Percentiles rank a stretch among this genome's conserved stretches.
These are phyloP conservation scores for Vitis labrusca DNA, from an alignment of 164 flowering plant species.

Conservation along the genomic window DNA sequence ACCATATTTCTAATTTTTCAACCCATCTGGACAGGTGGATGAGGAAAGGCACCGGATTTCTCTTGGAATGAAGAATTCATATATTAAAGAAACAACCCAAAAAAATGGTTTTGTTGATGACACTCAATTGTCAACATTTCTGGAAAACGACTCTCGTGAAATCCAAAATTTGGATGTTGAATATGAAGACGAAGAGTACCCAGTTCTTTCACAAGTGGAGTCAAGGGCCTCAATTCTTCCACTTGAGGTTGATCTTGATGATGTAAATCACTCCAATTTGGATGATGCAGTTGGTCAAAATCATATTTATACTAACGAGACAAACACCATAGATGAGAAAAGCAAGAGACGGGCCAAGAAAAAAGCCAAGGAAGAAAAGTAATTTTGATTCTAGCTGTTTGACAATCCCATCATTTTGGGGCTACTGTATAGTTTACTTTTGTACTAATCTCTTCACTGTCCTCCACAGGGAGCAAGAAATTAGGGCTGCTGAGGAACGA, in stretches of 20 bases:
- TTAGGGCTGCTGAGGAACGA: conserved; percentile 83
- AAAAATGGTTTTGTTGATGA: conserved; percentile 21
- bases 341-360: conserved; percentile 48
- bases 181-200: conserved; percentile 22
- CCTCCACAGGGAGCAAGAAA: conserved; percentile 69
- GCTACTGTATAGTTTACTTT: neutral
- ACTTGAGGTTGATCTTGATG: conserved; percentile 85
- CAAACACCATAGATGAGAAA: conserved; percentile 34
- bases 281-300: conserved; percentile 21
- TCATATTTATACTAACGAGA: conserved; percentile 23
- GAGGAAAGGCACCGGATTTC: conserved; percentile 67
- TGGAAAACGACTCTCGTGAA: conserved; percentile 9
- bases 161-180: conserved; percentile 20
- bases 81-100: conserved; percentile 23
- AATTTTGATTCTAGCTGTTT: neutral
- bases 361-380: conserved; percentile 77
- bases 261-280: conserved; percentile 43
- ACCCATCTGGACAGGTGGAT: conserved; percentile 52
- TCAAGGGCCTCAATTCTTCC: conserved; percentile 81
- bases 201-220: conserved; percentile 46
- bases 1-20: neutral
- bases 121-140: neutral
- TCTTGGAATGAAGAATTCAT: conserved; percentile 83
- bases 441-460: neutral
- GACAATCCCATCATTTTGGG: neutral